A percentile compares a stretch with the other conserved stretches of the same genome.
Evolutionary conservation across 1,284 basidiomycete species (phyloP).

Genomic region (Cryptococcus sp.): DNA sequence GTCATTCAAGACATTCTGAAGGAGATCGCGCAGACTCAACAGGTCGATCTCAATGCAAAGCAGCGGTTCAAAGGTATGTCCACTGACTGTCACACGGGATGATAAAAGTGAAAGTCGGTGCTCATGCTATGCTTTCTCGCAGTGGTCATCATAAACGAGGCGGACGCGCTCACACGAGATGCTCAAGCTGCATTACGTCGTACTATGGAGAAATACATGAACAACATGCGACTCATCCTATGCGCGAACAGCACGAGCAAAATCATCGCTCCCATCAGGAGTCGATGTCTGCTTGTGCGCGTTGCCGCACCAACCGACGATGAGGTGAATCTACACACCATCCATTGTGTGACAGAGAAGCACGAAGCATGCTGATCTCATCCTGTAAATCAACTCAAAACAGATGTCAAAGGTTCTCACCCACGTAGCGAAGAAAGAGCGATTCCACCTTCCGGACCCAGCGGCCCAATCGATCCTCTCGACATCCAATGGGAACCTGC

Average conservation of each 20-base stretch:
- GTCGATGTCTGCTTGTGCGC: conserved; percentile 88
- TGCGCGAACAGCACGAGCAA: conserved; percentile 97
- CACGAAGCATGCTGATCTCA: background rate
- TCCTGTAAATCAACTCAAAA: background rate
- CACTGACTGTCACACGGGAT: background rate
- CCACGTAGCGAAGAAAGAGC: conserved; percentile 79
- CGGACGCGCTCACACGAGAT: conserved; percentile 90
- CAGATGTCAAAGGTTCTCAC: conserved; percentile 80
- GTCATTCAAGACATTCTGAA: conserved; percentile 97
- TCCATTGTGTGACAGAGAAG: background rate
- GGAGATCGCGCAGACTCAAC: conserved; percentile 98
- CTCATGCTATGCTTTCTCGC: conserved; percentile 8
- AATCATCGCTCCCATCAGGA: conserved; percentile 95
- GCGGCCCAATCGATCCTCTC: conserved; percentile 72
- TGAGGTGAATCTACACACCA: conserved; percentile 62
- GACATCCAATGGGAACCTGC: conserved; percentile 85
- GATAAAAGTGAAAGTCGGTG: background rate
- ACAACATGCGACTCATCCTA: conserved; percentile 93
- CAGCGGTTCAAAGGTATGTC: conserved; percentile 89
- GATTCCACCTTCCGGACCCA: conserved; percentile 75
- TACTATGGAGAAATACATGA: conserved; percentile 99
- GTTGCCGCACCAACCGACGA: conserved; percentile 81
- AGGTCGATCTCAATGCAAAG: conserved; percentile 92
- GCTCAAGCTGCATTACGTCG: conserved; percentile 95
- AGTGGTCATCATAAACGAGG: conserved; percentile 99